phyloP scores from a whole-genome alignment of 305 asterid genomes.

The Fraxinus sp. region DNA sequence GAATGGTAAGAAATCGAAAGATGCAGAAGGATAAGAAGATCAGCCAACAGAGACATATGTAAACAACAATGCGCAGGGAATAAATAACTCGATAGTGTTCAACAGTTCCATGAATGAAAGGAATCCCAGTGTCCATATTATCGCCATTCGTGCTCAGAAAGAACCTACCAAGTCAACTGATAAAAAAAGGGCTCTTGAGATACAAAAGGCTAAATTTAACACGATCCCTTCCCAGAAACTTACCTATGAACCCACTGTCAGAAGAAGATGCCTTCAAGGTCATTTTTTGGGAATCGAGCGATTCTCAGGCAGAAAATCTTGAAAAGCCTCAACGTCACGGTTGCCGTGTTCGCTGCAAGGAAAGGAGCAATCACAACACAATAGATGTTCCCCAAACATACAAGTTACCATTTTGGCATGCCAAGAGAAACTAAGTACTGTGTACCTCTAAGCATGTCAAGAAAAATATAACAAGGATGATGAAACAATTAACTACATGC shows the following conservation, averaged over 20 bases:
- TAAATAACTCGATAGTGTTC: constrained; percentile 73
- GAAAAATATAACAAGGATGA: constrained; percentile 20
- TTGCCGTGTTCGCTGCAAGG: constrained; percentile 54
- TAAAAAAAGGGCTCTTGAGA: constrained; percentile 18
- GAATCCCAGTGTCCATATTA: constrained; percentile 72
- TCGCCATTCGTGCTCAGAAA: constrained; percentile 29
- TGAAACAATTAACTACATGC: neutral
- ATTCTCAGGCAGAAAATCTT: constrained; percentile 52
- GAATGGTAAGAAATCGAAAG: constrained; percentile 25
- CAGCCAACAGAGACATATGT: constrained; percentile 47
- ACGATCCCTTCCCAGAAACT: constrained; percentile 39
- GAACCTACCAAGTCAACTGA: constrained; percentile 33
- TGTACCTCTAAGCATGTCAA: constrained; percentile 20
- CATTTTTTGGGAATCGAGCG: constrained; percentile 62
- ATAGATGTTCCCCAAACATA: constrained; percentile 36
- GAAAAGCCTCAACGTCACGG: constrained; percentile 71
- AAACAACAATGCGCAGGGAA: constrained; percentile 75
- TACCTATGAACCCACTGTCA: constrained; percentile 56
- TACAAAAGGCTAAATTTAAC: constrained; percentile 47
- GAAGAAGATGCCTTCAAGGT: constrained; percentile 75
- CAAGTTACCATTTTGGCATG: neutral
- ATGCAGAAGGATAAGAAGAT: constrained; percentile 32
- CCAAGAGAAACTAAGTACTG: neutral
- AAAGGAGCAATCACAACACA: constrained; percentile 31
- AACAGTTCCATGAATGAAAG: constrained; percentile 54